These are phyloP conservation scores for Gaeumannomyces tritici DNA, from an alignment of 2,329 filamentous ascomycete genomes.

Conservation along the genomic window DNA sequence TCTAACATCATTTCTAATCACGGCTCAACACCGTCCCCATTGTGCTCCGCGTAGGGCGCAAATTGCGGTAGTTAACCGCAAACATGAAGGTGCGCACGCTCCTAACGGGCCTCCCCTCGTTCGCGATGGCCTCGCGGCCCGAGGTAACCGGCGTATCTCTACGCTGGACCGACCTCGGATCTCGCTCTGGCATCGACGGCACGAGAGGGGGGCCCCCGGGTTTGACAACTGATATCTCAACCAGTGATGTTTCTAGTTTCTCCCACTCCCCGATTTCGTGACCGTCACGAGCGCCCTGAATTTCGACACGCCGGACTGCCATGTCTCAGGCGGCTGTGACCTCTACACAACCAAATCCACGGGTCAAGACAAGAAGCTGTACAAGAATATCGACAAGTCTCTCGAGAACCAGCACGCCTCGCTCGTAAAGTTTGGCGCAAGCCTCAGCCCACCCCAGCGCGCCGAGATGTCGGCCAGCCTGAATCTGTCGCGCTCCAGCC, in stretches of 20 bases:
- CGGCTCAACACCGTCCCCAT: background rate
- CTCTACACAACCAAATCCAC: constrained; percentile 96
- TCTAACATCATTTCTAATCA: background rate
- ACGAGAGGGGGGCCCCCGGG: background rate
- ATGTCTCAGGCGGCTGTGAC: constrained; percentile 88
- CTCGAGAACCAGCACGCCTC: constrained; percentile 88
- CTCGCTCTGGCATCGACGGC: background rate
- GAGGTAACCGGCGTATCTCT: background rate
- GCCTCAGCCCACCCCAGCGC: constrained; percentile 74
- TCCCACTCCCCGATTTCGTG: constrained; percentile 85
- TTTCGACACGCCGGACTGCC: constrained; percentile 88
- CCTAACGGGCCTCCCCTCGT: background rate
- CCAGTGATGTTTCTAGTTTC: constrained; percentile 50
- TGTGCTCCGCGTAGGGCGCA: background rate
- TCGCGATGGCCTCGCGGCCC: background rate
- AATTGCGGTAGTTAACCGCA: background rate
- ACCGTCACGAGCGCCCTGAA: constrained; percentile 87
- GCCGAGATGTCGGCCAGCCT: constrained; percentile 57
- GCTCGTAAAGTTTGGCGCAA: constrained; percentile 75
- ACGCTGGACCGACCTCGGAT: background rate
- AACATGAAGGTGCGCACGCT: constrained; percentile 17
- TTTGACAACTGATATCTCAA: background rate
- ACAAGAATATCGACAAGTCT: constrained; percentile 87
- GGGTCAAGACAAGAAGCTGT: constrained; percentile 91
- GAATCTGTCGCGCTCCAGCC: constrained; percentile 76